Conservation (phyloP, 257 asterid genomes). For the Solanum megistacrolobum region DNA sequence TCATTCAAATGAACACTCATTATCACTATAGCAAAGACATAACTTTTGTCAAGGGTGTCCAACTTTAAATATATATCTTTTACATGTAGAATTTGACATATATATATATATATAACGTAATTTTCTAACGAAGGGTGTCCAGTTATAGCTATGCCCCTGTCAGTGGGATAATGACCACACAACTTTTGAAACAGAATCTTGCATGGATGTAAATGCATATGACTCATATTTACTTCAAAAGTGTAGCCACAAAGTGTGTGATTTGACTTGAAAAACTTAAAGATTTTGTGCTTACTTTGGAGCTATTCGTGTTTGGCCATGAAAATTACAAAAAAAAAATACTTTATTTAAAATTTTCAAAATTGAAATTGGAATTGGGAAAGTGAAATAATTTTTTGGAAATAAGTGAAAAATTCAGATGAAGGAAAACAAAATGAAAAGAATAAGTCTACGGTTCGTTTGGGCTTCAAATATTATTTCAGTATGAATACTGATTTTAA, state of each 20-base stretch:
- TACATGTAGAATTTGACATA: too few relatives aligned
- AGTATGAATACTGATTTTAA: background rate
- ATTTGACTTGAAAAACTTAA: background rate
- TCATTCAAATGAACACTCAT: background rate
- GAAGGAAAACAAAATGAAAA: background rate
- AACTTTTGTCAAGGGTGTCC: background rate
- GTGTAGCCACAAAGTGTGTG: background rate
- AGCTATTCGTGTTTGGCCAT: background rate
- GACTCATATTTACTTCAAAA: background rate
- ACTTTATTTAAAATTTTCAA: background rate
- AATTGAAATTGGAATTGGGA: background rate
- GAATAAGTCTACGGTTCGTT: background rate
- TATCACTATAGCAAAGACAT: too few relatives aligned
- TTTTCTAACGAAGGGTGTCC: too few relatives aligned
- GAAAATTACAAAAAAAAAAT: too few relatives aligned
- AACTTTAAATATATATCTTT: too few relatives aligned
- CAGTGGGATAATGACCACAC: background rate
- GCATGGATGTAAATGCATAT: background rate
- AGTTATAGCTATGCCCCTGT: too few relatives aligned
- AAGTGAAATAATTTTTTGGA: background rate
- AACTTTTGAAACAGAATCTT: background rate
- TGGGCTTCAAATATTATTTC: background rate
- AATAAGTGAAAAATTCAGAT: background rate
- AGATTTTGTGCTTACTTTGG: background rate
- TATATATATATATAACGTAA: too few relatives aligned